phyloP scores from a whole-genome alignment of 2,329 filamentous ascomycete genomes.

The Trichoderma semiorbis region DNA sequence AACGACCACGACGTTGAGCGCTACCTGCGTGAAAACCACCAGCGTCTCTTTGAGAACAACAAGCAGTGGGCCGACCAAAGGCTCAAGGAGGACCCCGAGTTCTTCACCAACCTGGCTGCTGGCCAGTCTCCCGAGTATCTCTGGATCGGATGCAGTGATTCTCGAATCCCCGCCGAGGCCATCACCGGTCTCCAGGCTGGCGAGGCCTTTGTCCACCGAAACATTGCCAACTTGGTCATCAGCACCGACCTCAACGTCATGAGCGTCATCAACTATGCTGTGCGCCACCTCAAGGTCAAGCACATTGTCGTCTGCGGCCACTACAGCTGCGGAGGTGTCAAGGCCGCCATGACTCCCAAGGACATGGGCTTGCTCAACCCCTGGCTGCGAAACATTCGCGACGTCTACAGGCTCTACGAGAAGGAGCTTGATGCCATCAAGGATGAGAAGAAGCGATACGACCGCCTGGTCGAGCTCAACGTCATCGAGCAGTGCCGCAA shows the following conservation, averaged over 20 bases:
- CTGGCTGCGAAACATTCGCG: slow-evolving; percentile 71
- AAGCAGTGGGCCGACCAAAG: slow-evolving; percentile 61
- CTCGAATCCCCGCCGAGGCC: slow-evolving; percentile 85
- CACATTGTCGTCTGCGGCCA: slow-evolving; percentile 78
- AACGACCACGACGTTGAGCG: slow-evolving; percentile 40
- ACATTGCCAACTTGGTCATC: slow-evolving; percentile 40
- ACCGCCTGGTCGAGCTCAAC: slow-evolving; percentile 79
- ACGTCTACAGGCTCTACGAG: slow-evolving; percentile 70
- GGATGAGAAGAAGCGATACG: slow-evolving; percentile 57
- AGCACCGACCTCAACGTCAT: slow-evolving; percentile 76
- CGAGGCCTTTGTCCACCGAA: slow-evolving; percentile 90
- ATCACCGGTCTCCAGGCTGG: slow-evolving; percentile 81
- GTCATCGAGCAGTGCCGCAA: slow-evolving; percentile 74
- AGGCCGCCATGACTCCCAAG: slow-evolving; percentile 68
- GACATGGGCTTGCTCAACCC: slow-evolving; percentile 69
- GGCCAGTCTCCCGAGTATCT: slow-evolving; percentile 70
- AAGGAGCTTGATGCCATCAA: slow-evolving; percentile 62
- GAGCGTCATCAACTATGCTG: slow-evolving; percentile 83
- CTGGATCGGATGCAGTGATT: slow-evolving; percentile 91
- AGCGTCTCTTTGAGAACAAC: slow-evolving; percentile 68
- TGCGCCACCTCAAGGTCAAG: slow-evolving; percentile 75
- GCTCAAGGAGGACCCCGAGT: slow-evolving; percentile 55
- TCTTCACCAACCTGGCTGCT: slow-evolving; percentile 60
- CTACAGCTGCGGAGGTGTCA: slow-evolving; percentile 74
- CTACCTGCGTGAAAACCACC: slow-evolving; percentile 62